Base-by-base conservation (phyloP, 2,329 filamentous ascomycete species). In the Diaporthe sp. region DNA sequence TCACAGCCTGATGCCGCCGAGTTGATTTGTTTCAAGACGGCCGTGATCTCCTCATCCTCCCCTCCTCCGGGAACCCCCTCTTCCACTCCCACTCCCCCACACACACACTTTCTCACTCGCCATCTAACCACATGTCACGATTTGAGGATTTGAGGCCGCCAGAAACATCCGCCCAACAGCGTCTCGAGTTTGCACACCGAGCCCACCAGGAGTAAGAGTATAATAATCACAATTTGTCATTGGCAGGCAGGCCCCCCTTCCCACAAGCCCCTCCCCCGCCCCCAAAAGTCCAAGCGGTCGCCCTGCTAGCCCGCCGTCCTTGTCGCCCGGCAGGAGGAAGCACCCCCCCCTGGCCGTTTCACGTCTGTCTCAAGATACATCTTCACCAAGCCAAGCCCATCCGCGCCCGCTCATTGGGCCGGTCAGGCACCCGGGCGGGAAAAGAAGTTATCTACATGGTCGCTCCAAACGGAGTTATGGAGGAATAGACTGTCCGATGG, bases 331-430 rank as follows among this genome's bases (percentile, higher is more conserved):
- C 42, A 33, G 8, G 25, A 28, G 15, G 38, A 50, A 38, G 25
- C 64, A 52, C 40, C 4, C 19, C 58, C 71, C 64, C 52, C 40
- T 61, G 54, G 58, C 57, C 45, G 75, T 76, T 76, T 76, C 75
- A 76, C 52, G 45, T 74, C 42, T 76, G 75, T 76, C 75, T 76
- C 75, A 69, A 70, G 66, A 55, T 28, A 45, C 52, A 28, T 61
- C 69, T 52, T 67, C 45, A 67, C 64, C 17, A 67, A 33, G 22
- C 45, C 64, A 30, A 38, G 13, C 64, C 22, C 60, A 40, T 40
- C 52, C 61, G 38, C 71, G 45, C 35, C 28, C 42, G 50, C 57
- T 74, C 35, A 61, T 74, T 64, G 64, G 72, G 8, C 19, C 13
- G 28, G 2, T 19, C 55, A 40, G 3, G 9, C 38, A 8, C n/a